Percentiles rank a stretch among this genome's conserved stretches.
phyloP scores from a whole-genome alignment of 2,329 filamentous ascomycete genomes.

The Colletotrichum gloeosporioides region DNA sequence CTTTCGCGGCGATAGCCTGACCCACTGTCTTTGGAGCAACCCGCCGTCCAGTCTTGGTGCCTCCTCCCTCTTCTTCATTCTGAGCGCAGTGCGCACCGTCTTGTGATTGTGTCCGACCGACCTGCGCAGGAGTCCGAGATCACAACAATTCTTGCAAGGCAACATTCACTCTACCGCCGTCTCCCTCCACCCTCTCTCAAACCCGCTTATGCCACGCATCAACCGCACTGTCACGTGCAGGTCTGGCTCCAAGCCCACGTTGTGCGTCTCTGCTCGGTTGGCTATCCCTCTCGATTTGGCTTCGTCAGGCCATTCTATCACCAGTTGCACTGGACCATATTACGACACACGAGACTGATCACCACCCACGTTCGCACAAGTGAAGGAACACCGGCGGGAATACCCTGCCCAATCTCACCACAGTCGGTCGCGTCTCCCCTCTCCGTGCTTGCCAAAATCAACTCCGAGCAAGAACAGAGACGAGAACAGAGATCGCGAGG shows the following conservation, averaged over 20 bases:
- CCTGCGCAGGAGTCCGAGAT: neutral
- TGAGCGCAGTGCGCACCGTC: neutral
- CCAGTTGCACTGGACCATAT: neutral
- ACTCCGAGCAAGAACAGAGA: neutral
- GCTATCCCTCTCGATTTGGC: neutral
- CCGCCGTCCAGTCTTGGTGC: neutral
- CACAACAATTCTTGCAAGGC: neutral
- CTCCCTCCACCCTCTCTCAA: neutral
- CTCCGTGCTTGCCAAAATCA: neutral
- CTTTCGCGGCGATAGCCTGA: neutral
- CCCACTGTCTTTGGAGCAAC: neutral
- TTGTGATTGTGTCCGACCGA: neutral
- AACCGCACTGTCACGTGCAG: neutral
- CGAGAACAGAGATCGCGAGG: no score
- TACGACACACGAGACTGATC: neutral
- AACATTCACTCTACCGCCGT: neutral
- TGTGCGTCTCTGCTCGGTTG: neutral
- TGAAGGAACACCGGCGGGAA: neutral
- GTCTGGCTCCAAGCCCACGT: neutral
- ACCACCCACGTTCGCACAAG: neutral
- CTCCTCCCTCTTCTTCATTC: neutral
- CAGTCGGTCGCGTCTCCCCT: neutral
- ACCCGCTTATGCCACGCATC: neutral
- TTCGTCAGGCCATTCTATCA: neutral
- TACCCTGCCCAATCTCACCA: neutral